Conservation (phyloP, 805 yeast species). For the Zygoascus bituminiphila region DNA sequence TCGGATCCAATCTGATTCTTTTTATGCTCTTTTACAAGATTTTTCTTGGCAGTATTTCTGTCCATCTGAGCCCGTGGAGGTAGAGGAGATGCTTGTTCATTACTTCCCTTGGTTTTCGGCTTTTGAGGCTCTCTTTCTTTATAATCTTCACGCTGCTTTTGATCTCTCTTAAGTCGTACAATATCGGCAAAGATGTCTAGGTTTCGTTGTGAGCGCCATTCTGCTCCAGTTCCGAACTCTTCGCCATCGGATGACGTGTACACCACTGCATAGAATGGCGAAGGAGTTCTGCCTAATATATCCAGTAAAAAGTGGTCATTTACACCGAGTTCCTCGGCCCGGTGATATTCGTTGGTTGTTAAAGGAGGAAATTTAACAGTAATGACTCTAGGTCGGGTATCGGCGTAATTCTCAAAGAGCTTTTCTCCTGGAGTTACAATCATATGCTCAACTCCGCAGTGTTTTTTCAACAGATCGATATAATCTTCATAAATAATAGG, state of each 20-base stretch:
- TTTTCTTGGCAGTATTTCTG: neutral
- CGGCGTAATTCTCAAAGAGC: conserved; percentile 39
- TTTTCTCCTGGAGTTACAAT: conserved; percentile 9
- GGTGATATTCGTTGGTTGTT: neutral
- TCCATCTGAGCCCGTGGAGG: conserved; percentile 11
- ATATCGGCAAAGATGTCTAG: conserved; percentile 21
- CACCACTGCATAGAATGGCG: conserved; percentile 60
- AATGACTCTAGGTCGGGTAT: conserved; percentile 51
- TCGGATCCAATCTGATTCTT: neutral
- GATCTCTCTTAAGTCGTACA: conserved; percentile 20
- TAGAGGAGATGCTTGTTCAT: neutral
- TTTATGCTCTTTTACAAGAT: neutral
- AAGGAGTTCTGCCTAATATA: conserved; percentile 59
- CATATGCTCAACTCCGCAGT: conserved; percentile 1
- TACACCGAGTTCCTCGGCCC: conserved; percentile 30
- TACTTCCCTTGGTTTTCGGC: neutral
- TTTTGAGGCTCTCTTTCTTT: neutral
- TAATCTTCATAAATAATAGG: conserved; percentile 36
- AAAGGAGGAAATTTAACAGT: conserved; percentile 35
- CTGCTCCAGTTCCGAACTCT: conserved; percentile 14
- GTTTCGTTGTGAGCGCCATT: conserved; percentile 5
- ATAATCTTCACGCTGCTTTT: conserved; percentile 17
- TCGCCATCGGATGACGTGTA: conserved; percentile 37
- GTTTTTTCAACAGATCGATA: conserved; percentile 20
- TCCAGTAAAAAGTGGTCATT: conserved; percentile 44